Conservation (phyloP, 176 grass and related monocot species). For the Oryza punctata region DNA sequence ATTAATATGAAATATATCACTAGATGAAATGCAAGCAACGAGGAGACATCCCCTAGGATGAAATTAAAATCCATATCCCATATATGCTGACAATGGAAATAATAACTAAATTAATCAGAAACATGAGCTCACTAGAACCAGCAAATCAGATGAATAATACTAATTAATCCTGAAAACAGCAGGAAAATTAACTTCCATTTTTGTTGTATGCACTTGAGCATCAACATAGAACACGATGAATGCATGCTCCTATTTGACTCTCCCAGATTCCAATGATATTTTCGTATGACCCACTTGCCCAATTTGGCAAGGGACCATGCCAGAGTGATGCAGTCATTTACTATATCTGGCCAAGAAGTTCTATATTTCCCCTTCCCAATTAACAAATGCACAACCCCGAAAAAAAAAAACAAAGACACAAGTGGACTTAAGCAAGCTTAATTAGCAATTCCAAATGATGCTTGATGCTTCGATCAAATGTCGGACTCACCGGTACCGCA, state of each 20-base stretch:
- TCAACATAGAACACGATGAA: not conserved
- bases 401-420: too few relatives aligned
- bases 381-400: too few relatives aligned
- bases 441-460: conserved; percentile 4
- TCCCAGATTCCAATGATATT: conserved; percentile 28
- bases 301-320: conserved; percentile 45
- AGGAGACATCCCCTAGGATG: too few relatives aligned
- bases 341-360: conserved; percentile 27
- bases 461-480: not conserved
- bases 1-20: too few relatives aligned
- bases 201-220: conserved; percentile 8
- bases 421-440: conserved; percentile 13
- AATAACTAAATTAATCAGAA: not conserved
- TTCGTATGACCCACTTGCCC: conserved; percentile 57
- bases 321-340: conserved; percentile 42
- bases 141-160: not conserved
- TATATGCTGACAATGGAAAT: not conserved
- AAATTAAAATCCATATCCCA: too few relatives aligned
- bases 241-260: conserved; percentile 49
- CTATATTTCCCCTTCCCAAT: not conserved
- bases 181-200: not conserved
- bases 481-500: conserved; percentile 73
- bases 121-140: not conserved
- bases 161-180: not conserved
- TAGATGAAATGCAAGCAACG: too few relatives aligned